Evolutionary conservation across 176 grass and related monocot species (phyloP).

Genomic region (Zea luxurians): DNA sequence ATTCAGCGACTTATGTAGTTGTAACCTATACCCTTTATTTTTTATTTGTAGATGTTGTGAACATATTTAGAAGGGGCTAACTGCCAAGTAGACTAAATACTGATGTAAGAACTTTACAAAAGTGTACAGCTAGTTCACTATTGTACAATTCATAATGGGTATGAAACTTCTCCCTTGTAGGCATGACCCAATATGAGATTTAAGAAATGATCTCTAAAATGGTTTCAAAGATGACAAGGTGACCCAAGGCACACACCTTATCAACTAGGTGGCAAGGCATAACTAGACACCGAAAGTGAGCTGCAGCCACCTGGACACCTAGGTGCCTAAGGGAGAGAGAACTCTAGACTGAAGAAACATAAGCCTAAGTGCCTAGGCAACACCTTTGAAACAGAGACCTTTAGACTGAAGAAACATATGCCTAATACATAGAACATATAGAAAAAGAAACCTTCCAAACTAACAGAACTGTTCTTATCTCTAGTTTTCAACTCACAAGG

Average conservation of each 20-base stretch:
- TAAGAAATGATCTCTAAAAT: neutral
- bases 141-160: neutral
- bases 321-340: neutral
- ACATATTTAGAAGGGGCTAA: neutral
- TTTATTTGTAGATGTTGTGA: neutral
- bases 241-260: neutral
- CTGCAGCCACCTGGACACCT: neutral
- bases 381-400: neutral
- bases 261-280: neutral
- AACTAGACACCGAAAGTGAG: neutral
- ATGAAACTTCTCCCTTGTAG: neutral
- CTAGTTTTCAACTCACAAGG: neutral
- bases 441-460: neutral
- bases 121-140: neutral
- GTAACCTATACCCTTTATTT: neutral
- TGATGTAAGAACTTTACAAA: neutral
- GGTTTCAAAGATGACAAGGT: neutral
- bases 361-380: too few species aligned
- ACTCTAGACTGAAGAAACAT: too few species aligned
- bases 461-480: neutral
- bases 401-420: neutral
- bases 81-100: neutral
- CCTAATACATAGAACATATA: slow-evolving; percentile 4
- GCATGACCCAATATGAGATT: neutral
- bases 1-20: neutral